These are phyloP conservation scores for Bauhinia variegata DNA, from an alignment of 306 rosid genomes.

Conservation along the genomic window DNA sequence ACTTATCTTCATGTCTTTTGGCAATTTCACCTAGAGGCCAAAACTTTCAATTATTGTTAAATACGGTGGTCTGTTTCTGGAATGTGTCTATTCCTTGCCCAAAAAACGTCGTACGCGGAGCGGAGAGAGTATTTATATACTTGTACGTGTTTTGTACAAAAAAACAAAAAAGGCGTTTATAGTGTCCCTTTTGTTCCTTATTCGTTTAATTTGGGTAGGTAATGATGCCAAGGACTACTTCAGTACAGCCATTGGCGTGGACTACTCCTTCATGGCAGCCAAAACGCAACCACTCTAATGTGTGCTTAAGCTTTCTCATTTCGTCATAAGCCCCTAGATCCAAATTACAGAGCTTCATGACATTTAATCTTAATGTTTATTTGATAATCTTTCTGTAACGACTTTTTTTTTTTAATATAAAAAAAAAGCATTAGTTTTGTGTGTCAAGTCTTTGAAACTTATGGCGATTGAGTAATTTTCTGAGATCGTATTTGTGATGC, in stretches of 20 bases:
- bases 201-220: conserved; percentile 15
- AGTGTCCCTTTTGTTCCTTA: background rate
- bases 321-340: conserved; percentile 34
- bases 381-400: background rate
- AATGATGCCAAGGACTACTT: conserved; percentile 30
- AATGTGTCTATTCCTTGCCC: no score
- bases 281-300: background rate
- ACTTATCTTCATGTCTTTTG: background rate
- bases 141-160: no score
- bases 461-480: background rate
- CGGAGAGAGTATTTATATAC: no score
- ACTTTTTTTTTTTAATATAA: no score
- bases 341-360: background rate
- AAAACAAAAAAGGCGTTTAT: background rate
- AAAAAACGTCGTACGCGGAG: no score
- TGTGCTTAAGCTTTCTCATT: conserved; percentile 1
- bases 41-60: background rate
- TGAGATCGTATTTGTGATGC: background rate
- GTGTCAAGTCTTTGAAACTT: background rate
- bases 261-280: conserved; percentile 2
- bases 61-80: background rate
- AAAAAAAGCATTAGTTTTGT: no score
- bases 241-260: conserved; percentile 7
- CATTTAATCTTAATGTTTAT: background rate
- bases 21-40: background rate